These are phyloP conservation scores for Aspergillus cavernicola DNA, from an alignment of 495 filamentous ascomycete species.

Conservation along the genomic window DNA sequence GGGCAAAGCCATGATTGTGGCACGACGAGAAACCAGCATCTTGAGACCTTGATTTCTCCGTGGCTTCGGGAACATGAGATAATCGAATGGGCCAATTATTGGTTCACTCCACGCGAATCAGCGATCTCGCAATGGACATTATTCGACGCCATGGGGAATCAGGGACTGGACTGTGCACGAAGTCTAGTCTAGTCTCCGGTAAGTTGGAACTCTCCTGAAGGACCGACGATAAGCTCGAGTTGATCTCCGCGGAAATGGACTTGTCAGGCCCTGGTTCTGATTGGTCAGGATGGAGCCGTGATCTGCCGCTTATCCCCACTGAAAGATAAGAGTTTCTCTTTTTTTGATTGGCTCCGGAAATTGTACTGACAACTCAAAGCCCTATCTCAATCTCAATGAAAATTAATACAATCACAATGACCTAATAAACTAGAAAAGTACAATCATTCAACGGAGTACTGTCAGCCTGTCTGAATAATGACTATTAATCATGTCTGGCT, in stretches of 20 bases:
- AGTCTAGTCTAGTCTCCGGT: too few relatives aligned
- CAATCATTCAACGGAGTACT: too few relatives aligned
- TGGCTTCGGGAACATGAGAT: conserved; percentile 15
- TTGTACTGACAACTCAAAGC: neutral
- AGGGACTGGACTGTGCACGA: neutral
- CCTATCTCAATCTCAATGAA: neutral
- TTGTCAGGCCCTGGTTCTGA: conserved; percentile 1
- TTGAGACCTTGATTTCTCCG: conserved; percentile 13
- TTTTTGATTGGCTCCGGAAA: conserved; percentile 1
- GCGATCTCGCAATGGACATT: conserved; percentile 4
- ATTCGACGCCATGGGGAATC: neutral
- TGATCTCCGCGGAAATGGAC: conserved; percentile 13
- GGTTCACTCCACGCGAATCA: conserved; percentile 2
- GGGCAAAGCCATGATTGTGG: neutral
- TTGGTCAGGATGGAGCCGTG: neutral
- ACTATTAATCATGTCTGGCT: too few relatives aligned
- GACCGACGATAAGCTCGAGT: too few relatives aligned
- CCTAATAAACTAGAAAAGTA: neutral
- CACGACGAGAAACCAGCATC: conserved; percentile 2
- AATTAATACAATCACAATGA: neutral
- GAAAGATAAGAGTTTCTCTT: conserved; percentile 5
- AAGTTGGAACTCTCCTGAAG: too few relatives aligned
- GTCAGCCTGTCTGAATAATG: too few relatives aligned
- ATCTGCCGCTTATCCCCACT: conserved; percentile 3
- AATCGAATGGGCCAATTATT: conserved; percentile 15